Base-by-base conservation (phyloP, 495 filamentous ascomycete species). In the Podospora comata region DNA sequence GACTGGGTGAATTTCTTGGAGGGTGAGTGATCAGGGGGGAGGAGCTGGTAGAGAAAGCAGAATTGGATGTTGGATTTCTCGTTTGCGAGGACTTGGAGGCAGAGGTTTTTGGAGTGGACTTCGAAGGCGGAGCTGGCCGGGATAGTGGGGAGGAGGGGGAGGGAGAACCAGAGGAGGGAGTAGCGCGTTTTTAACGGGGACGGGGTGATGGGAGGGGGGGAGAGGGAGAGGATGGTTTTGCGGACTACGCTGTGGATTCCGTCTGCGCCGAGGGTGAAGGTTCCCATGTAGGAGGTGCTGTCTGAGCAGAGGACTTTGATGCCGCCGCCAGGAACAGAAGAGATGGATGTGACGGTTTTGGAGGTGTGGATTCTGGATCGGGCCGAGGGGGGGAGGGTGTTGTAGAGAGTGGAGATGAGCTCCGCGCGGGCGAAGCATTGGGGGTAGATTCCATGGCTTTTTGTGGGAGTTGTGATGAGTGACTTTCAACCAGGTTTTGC, bases 251-350 rank as follows among this genome's bases (percentile, higher is more conserved):
- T 81, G 66, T 83, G 79, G 30, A 83, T 77, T 20, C 85, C 84
- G 68, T 86, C 85, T 6, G 79, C 80, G 15, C 84, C 85, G 19
- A 87, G 72, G 23, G 87, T 78, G 58, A 86, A 73, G 65, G 78
- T 76, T 2, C 84, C 84, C 6, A 70, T 57, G 66, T 76, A 77
- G 1, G 73, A 61, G 30, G 70, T 72, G 0, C 83, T 82, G 65
- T 84, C 79, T 18, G 74, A 57, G 65, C 77, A 80, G 64, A 68
- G 58, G 9, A 79, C 77, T 20, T 72, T 66, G 11, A 69, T 68
- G 30, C 60, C 54, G 19, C 67, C 58, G 27, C 54, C 62, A 9
- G 61, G 13, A 11, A 34, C 4, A 5, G 32, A 7, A 5, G 32
- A 39, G 30, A 78, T 69, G 20, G 64, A 67, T 18, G 69, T 64